Percentiles rank a stretch among this genome's conserved stretches.
phyloP scores from a whole-genome alignment of 129 eudicot genomes.

The Lactuca saligna region DNA sequence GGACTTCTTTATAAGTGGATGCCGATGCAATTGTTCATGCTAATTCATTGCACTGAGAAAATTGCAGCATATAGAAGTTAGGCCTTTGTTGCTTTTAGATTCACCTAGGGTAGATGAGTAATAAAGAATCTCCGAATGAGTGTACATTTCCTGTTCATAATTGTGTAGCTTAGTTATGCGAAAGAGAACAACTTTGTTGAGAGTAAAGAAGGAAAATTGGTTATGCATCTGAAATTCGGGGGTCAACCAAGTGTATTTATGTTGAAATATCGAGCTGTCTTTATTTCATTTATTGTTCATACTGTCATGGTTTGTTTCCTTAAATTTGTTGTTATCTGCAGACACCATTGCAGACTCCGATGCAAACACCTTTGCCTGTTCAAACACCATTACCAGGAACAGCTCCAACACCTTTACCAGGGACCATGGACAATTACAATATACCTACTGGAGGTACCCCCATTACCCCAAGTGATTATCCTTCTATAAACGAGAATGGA shows the following conservation, averaged over 20 bases:
- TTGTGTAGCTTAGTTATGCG: conserved; percentile 3
- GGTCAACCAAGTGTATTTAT: not conserved
- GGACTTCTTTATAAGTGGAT: conserved; percentile 8
- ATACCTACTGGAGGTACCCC: conserved; percentile 94
- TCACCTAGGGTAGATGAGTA: conserved; percentile 6
- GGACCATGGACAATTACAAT: conserved; percentile 73
- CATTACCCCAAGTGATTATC: conserved; percentile 73
- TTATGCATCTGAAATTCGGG: not conserved
- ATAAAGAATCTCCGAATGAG: not conserved
- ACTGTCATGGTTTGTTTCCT: not conserved
- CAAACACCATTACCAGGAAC: conserved; percentile 91
- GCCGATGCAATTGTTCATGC: conserved; percentile 7
- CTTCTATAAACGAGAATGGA: conserved; percentile 59
- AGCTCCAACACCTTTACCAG: conserved; percentile 66
- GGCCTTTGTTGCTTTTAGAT: conserved; percentile 1
- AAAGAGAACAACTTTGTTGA: conserved; percentile 2
- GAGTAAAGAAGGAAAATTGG: conserved; percentile 11
- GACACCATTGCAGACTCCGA: conserved; percentile 72
- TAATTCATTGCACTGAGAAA: conserved; percentile 4
- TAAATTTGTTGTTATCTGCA: conserved; percentile 23
- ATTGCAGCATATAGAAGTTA: conserved; percentile 3
- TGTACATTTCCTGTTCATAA: not conserved
- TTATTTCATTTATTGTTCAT: not conserved
- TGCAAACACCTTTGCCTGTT: conserved; percentile 79
- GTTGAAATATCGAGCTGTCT: not conserved